Conservation (phyloP, 2,329 filamentous ascomycete genomes). For the Fusarium xylarioides region DNA sequence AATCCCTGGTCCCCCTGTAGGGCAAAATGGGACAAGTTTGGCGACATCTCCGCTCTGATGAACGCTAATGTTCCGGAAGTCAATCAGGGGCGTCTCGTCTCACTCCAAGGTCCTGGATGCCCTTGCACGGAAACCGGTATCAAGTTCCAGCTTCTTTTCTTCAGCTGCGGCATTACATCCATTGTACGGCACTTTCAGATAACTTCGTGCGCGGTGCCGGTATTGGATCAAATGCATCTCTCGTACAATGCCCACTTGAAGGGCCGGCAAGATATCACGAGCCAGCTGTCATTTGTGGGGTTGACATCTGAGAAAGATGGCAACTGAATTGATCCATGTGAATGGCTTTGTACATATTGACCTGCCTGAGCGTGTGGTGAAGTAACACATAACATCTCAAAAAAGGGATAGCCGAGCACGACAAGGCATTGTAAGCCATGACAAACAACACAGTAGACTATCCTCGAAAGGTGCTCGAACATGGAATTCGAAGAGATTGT, state of each 20-base stretch:
- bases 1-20: constrained; percentile 9
- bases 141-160: neutral
- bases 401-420: neutral
- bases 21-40: constrained; percentile 17
- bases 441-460: constrained; percentile 19
- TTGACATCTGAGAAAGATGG: constrained; percentile 13
- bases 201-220: neutral
- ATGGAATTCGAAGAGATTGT: constrained; percentile 9
- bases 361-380: constrained; percentile 2
- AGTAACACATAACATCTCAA: neutral
- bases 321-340: constrained; percentile 15
- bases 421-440: constrained; percentile 21
- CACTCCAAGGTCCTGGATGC: neutral
- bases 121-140: neutral
- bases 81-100: constrained; percentile 21
- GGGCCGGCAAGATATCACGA: constrained; percentile 34
- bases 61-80: constrained; percentile 22
- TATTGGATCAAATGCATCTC: constrained; percentile 11
- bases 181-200: constrained; percentile 15
- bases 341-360: constrained; percentile 1
- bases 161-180: constrained; percentile 21
- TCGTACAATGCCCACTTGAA: constrained; percentile 17
- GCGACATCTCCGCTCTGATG: constrained; percentile 22
- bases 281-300: constrained; percentile 34
- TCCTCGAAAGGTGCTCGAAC: neutral